phyloP scores from a whole-genome alignment of 345 rosid species.

The Eutrema japonicum region DNA sequence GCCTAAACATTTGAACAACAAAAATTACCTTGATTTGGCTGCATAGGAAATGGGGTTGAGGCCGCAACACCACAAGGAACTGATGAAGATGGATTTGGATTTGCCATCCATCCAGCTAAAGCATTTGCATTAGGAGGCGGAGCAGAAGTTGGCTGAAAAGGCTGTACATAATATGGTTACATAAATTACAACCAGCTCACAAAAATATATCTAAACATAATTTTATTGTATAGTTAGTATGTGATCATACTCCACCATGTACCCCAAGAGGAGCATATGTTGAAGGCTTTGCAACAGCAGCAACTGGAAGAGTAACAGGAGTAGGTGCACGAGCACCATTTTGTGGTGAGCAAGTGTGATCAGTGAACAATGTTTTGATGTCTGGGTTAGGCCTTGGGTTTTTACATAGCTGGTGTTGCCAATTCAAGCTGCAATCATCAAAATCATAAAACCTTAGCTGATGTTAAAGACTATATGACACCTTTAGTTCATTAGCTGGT shows the following conservation, averaged over 20 bases:
- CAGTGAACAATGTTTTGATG: conserved; percentile 82
- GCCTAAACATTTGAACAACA: conserved; percentile 41
- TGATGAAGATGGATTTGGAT: conserved; percentile 76
- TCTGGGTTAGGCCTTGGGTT: conserved; percentile 92
- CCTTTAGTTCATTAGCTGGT: background rate
- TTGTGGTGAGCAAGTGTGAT: conserved; percentile 70
- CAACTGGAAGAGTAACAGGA: conserved; percentile 65
- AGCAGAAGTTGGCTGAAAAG: conserved; percentile 70
- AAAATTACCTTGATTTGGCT: conserved; percentile 42
- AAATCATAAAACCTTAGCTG: conserved; percentile 10
- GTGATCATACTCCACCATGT: conserved; percentile 69
- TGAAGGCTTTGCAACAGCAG: conserved; percentile 76
- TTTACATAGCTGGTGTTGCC: conserved; percentile 97
- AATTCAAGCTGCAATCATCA: conserved; percentile 68
- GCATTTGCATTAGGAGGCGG: conserved; percentile 68
- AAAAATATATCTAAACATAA: background rate
- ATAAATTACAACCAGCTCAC: conserved; percentile 20
- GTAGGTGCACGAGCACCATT: conserved; percentile 81
- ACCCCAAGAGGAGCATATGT: conserved; percentile 74
- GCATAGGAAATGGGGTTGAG: conserved; percentile 77
- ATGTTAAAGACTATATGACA: conserved; percentile 1
- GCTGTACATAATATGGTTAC: conserved; percentile 50
- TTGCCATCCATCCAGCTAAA: conserved; percentile 85
- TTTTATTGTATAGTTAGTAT: conserved; percentile 14
- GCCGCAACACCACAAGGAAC: conserved; percentile 74